Conservation (phyloP, 1,139 yeast species). For the Suhomyces bribrorum region DNA sequence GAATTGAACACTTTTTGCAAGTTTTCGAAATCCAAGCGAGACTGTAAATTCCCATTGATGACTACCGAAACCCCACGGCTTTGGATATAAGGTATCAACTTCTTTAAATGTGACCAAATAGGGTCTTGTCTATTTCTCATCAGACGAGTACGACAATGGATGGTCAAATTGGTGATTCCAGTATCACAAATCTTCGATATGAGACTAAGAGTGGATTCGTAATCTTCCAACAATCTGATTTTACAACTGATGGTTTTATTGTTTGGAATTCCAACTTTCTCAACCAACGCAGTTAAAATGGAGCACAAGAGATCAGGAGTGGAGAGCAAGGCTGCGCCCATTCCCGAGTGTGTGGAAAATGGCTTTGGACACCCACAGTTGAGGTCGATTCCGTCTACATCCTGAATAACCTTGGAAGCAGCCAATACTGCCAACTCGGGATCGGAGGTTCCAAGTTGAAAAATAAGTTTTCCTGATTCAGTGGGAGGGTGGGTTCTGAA, state of each 20-base stretch:
- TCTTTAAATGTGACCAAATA: constrained; percentile 62
- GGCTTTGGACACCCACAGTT: constrained; percentile 97
- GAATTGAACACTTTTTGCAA: constrained; percentile 54
- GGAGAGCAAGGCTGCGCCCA: constrained; percentile 90
- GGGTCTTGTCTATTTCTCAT: constrained; percentile 91
- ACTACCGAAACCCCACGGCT: constrained; percentile 68
- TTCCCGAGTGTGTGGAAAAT: constrained; percentile 85
- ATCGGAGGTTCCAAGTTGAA: constrained; percentile 87
- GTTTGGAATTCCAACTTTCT: constrained; percentile 75
- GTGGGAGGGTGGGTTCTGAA: constrained; percentile 69
- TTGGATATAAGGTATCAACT: constrained; percentile 62
- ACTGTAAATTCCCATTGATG: constrained; percentile 75
- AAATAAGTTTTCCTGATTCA: constrained; percentile 68
- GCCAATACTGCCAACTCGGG: constrained; percentile 87
- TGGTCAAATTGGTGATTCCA: constrained; percentile 81
- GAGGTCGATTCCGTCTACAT: constrained; percentile 90
- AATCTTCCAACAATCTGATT: constrained; percentile 68
- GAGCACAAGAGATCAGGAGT: constrained; percentile 78
- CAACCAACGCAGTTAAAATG: constrained; percentile 67
- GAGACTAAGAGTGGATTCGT: constrained; percentile 58
- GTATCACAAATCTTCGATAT: constrained; percentile 69
- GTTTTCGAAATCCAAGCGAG: constrained; percentile 54
- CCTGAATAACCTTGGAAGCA: constrained; percentile 73
- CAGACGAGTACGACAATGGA: constrained; percentile 85
- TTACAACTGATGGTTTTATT: constrained; percentile 86